Evolutionary conservation across 1,284 basidiomycete species (phyloP).

Genomic region (Puccinia hordei): DNA sequence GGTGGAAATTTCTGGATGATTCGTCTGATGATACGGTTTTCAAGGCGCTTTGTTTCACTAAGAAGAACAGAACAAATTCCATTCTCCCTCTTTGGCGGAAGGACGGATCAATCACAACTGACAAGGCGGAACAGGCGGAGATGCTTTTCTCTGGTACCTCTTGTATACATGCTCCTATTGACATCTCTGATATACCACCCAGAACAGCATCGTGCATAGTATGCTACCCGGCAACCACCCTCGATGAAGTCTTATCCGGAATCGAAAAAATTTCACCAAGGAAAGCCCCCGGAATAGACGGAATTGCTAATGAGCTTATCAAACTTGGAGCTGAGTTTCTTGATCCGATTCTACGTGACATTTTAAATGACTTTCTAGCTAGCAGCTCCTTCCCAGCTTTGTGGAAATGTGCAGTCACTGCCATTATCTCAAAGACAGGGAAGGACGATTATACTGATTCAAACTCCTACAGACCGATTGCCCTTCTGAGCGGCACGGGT

Average conservation of each 20-base stretch:
- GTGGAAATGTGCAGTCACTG: background rate
- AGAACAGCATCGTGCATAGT: background rate
- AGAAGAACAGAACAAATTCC: background rate
- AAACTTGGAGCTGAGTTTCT: background rate
- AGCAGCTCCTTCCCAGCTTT: background rate
- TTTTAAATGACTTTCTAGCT: background rate
- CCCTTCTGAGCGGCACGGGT: background rate
- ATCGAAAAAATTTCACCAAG: background rate
- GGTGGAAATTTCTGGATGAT: background rate
- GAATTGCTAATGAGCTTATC: background rate
- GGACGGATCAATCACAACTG: background rate
- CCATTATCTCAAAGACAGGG: conserved; percentile 2
- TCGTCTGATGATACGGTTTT: background rate
- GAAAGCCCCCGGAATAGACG: conserved; percentile 29
- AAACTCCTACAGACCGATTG: conserved; percentile 9
- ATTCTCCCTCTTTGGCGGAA: background rate
- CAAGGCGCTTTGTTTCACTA: background rate
- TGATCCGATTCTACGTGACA: background rate
- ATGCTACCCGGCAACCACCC: background rate
- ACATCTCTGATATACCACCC: background rate
- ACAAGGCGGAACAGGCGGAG: conserved; percentile 7
- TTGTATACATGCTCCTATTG: background rate
- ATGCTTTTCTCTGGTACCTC: background rate
- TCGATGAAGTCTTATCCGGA: background rate
- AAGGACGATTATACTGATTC: conserved; percentile 27